Percentiles rank a stretch among this genome's conserved stretches.
These are phyloP conservation scores for Fusarium sp. DNA, from an alignment of 2,329 filamentous ascomycete genomes.

Conservation along the genomic window DNA sequence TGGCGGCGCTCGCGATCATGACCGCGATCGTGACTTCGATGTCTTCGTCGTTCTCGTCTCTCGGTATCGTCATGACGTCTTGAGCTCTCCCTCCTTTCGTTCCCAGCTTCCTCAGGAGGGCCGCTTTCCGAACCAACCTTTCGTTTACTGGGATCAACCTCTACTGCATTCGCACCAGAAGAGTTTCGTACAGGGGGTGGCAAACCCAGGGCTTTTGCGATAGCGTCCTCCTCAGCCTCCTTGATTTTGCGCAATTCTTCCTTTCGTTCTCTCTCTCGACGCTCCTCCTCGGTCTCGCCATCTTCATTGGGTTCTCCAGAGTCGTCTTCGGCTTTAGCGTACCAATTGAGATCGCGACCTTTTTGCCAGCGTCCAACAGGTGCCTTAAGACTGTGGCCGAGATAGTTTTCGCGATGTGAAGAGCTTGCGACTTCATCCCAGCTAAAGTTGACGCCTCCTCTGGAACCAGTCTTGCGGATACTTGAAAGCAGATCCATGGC, in stretches of 20 bases:
- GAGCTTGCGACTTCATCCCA: conserved; percentile 95
- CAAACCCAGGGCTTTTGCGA: conserved; percentile 83
- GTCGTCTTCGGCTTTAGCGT: conserved; percentile 63
- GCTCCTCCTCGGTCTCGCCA: conserved; percentile 68
- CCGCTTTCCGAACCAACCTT: conserved; percentile 45
- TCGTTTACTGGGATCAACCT: conserved; percentile 59
- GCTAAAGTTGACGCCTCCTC: conserved; percentile 94
- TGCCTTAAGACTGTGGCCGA: conserved; percentile 91
- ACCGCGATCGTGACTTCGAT: conserved; percentile 49
- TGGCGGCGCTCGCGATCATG: conserved; percentile 44
- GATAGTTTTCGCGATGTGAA: conserved; percentile 85
- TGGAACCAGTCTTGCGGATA: conserved; percentile 88
- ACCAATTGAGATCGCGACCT: conserved; percentile 73
- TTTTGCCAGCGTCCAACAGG: conserved; percentile 94
- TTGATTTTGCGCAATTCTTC: conserved; percentile 86
- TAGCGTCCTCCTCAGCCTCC: conserved; percentile 91
- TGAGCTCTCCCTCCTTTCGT: conserved; percentile 44
- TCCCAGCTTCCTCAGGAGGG: conserved; percentile 40
- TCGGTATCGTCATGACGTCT: conserved; percentile 47
- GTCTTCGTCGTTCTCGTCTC: conserved; percentile 46
- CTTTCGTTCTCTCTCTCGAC: conserved; percentile 68
- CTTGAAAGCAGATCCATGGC: conserved; percentile 92
- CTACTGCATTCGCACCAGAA: conserved; percentile 74
- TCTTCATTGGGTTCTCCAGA: conserved; percentile 55
- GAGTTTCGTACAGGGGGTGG: conserved; percentile 71